These are phyloP conservation scores for Cordyceps javanica DNA, from an alignment of 2,329 filamentous ascomycete genomes.

Conservation along the genomic window DNA sequence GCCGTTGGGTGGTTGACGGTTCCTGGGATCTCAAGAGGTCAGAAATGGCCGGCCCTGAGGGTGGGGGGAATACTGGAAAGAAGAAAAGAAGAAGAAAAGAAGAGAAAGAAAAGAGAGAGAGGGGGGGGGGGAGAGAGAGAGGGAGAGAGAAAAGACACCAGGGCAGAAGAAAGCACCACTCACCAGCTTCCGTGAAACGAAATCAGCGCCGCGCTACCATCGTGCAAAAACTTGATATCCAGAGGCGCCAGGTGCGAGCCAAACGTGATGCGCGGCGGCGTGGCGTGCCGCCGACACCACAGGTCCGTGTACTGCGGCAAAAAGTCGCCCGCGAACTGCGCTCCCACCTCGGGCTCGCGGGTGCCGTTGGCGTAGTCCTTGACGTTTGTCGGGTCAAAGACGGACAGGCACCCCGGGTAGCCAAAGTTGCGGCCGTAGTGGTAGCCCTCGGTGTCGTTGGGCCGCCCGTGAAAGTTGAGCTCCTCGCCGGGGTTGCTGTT, in stretches of 20 bases:
- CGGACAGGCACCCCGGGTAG: constrained; percentile 57
- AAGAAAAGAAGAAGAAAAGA: too few relatives aligned
- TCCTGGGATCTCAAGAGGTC: constrained; percentile 19
- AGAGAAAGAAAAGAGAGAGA: too few relatives aligned
- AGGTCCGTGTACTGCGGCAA: constrained; percentile 17
- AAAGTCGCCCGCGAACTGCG: constrained; percentile 20
- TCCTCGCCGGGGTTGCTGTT: constrained; percentile 65
- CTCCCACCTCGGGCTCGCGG: constrained; percentile 14
- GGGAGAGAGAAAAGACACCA: too few relatives aligned
- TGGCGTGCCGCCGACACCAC: constrained; percentile 16
- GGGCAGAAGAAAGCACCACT: too few relatives aligned
- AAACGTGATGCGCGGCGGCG: constrained; percentile 21
- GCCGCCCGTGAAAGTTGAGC: constrained; percentile 60
- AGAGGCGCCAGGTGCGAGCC: constrained; percentile 56
- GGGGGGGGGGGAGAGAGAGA: too few relatives aligned
- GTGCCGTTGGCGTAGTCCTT: constrained; percentile 28
- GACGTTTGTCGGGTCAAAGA: constrained; percentile 38
- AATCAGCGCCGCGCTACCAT: constrained; percentile 50
- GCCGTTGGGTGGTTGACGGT: constrained; percentile 27
- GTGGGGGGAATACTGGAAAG: not conserved
- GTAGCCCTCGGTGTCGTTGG: constrained; percentile 26
- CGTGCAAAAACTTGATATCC: constrained; percentile 54
- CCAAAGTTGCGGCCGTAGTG: constrained; percentile 48
- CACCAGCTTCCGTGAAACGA: constrained; percentile 57
- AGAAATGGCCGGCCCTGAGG: not conserved